phyloP scores from a whole-genome alignment of 2,329 filamentous ascomycete genomes.

The Cladophialophora exuberans region DNA sequence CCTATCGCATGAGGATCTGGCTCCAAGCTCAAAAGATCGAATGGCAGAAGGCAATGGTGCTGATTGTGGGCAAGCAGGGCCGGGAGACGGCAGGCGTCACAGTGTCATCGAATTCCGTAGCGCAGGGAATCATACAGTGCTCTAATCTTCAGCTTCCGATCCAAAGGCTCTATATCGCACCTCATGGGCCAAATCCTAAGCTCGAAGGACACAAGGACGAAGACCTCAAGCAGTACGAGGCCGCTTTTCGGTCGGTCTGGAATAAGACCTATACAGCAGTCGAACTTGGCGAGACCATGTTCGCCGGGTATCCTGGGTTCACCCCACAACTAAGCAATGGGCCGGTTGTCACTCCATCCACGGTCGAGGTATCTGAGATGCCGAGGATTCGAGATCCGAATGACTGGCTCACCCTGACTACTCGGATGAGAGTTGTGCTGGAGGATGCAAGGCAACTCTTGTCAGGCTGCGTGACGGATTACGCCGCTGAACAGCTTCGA shows the following conservation, averaged over 20 bases:
- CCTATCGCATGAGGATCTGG: conserved; percentile 1
- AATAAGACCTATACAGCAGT: not conserved
- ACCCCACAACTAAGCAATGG: not conserved
- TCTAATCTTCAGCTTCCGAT: not conserved
- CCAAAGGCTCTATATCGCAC: not conserved
- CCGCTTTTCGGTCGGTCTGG: not conserved
- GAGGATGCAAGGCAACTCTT: conserved; percentile 1
- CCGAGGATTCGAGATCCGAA: not conserved
- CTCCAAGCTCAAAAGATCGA: not conserved
- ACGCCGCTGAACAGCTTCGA: conserved; percentile 2
- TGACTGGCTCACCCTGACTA: not conserved
- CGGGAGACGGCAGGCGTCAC: not conserved
- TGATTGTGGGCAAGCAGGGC: conserved; percentile 1
- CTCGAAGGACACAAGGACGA: not conserved
- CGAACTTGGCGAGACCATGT: not conserved
- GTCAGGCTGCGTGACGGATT: conserved; percentile 1
- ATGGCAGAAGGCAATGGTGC: not conserved
- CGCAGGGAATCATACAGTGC: not conserved
- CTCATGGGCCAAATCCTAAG: not conserved
- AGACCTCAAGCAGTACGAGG: not conserved
- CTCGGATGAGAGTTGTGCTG: not conserved
- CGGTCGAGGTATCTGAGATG: not conserved
- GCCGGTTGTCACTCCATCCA: not conserved
- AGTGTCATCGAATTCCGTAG: not conserved
- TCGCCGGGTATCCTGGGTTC: not conserved